Evolutionary conservation across 2,329 filamentous ascomycete genomes (phyloP), one percentile per base, ranked within the genome.

Genomic region (Nigrograna mackinnonii): DNA sequence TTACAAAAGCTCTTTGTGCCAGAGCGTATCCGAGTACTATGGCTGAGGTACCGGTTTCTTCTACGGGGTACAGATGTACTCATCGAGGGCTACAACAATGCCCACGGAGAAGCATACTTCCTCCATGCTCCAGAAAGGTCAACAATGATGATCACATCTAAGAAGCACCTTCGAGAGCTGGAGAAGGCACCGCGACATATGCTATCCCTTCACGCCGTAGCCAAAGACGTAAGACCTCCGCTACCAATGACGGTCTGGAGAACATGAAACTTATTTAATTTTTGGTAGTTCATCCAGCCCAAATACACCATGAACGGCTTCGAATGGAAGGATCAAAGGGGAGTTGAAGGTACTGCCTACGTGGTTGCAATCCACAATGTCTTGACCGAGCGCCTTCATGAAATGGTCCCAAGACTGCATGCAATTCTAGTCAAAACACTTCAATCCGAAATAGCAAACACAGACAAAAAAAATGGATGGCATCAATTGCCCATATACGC

Each of bases 141-240:
- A 4, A 17, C 39, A 16, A 13, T 26, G 3, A 39, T 49, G 35
- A 31, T 46, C 17, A 39, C 46, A 4, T 39, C 46, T 18, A 11
- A 4, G 11, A 3, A 37, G n/a, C 43, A 49, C 21, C 32, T 46
- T 12, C 12, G 35, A 34, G 46, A 49, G 11, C 13, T 49, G 6
- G 37, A 39, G 18, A 35, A 18, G 5, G 46, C 46, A 20, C 43
- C 31, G 9, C n/a, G 17, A 6, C 11, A 35, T 16, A n/a, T 26
- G 9, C 43, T 49, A 9, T 49, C 46, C 6, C 34, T 49, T 7
- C 46, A 43, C 24, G 46, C 46, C 11, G 43, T 39, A 3, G 43
- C 46, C 9, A 46, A 49, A 31, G 39, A 44, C 9, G 43, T 46
- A 38, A 36, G 34, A 9, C 11, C 9, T 16, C 16, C 28, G 20